phyloP scores from a whole-genome alignment of 78 protist species.

The Dictyostelium firmibasis region DNA sequence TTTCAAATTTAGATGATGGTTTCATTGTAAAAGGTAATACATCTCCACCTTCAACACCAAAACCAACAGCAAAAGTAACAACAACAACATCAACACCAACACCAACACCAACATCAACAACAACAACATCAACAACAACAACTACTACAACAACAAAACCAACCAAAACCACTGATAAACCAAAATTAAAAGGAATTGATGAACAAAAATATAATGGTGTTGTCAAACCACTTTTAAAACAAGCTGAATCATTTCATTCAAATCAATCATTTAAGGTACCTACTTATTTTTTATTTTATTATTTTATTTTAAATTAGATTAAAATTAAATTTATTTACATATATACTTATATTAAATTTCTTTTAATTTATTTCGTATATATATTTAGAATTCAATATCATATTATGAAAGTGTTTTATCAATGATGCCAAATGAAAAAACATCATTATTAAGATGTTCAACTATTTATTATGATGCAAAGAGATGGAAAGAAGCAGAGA shows the following conservation, averaged over 20 bases:
- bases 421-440: conserved; percentile 34
- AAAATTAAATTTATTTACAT: neutral
- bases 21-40: conserved; percentile 54
- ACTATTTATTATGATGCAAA: conserved; percentile 54
- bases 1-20: conserved; percentile 48
- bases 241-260: neutral
- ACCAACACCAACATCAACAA: neutral
- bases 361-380: neutral
- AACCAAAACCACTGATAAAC: neutral
- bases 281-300: neutral
- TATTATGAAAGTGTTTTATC: conserved; percentile 4
- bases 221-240: conserved; percentile 12
- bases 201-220: conserved; percentile 20
- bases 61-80: neutral
- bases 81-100: neutral
- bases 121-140: neutral
- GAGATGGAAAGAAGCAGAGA: conserved; percentile 2
- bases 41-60: neutral
- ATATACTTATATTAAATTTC: neutral
- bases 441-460: conserved; percentile 4
- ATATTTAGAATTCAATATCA: neutral
- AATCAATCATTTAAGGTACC: conserved; percentile 26
- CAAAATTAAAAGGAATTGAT: conserved; percentile 2
- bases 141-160: neutral
- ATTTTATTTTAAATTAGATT: neutral